Evolutionary conservation across 805 yeast species (phyloP).

Genomic region (Saturnispora kantuleensis): DNA sequence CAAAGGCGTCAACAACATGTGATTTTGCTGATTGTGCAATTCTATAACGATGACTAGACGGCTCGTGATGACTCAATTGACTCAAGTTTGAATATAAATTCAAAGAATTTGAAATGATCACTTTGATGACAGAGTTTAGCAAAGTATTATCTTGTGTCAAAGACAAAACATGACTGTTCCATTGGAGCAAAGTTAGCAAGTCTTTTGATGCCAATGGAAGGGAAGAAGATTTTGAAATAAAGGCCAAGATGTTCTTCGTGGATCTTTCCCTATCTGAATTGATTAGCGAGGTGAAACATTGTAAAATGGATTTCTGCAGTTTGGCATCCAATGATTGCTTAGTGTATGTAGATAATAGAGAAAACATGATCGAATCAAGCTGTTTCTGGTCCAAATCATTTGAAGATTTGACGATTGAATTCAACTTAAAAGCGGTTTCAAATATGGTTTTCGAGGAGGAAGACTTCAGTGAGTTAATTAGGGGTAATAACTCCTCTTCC

Average conservation of each 20-base stretch:
- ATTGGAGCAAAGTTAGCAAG: slow-evolving; percentile 45
- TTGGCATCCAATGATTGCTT: slow-evolving; percentile 39
- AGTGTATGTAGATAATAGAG: slow-evolving; percentile 38
- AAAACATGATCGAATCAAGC: slow-evolving; percentile 24
- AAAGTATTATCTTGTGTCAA: slow-evolving; percentile 15
- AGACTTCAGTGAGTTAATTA: slow-evolving; percentile 13
- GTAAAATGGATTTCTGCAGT: slow-evolving; percentile 35
- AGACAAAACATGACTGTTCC: slow-evolving; percentile 37
- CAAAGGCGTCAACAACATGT: slow-evolving; percentile 20
- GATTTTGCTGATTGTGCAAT: slow-evolving; percentile 28
- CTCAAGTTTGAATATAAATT: slow-evolving; percentile 27
- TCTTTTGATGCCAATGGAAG: slow-evolving; percentile 43
- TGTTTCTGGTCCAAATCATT: slow-evolving; percentile 14
- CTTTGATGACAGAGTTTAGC: slow-evolving; percentile 17
- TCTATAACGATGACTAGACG: slow-evolving; percentile 32
- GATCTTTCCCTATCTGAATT: slow-evolving; percentile 21
- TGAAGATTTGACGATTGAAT: slow-evolving; percentile 20
- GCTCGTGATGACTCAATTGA: slow-evolving; percentile 21
- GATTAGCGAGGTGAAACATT: slow-evolving; percentile 31
- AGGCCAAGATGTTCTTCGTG: slow-evolving; percentile 28
- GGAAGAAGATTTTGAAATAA: slow-evolving; percentile 27
- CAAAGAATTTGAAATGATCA: slow-evolving; percentile 26
- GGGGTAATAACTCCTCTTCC: slow-evolving; percentile 13
- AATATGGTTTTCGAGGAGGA: slow-evolving; percentile 32
- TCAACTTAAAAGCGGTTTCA: slow-evolving; percentile 26